Conservation (phyloP, 2,329 filamentous ascomycete species). For the Sarocladium strictum region DNA sequence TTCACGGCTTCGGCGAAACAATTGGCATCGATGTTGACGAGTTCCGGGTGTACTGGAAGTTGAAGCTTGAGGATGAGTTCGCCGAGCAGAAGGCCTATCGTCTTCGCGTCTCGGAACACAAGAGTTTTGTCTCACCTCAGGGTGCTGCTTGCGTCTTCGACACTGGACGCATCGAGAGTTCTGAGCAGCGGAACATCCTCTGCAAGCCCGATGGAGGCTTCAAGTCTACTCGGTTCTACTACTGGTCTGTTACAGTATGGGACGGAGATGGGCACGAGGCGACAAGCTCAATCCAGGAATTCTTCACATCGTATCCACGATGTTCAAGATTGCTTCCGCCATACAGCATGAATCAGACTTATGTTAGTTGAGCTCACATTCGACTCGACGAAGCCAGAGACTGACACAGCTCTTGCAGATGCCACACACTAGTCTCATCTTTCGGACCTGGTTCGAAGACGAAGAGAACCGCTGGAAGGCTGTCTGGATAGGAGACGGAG, state of each 20-base stretch:
- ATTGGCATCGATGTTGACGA: constrained; percentile 32
- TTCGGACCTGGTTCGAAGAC: constrained; percentile 35
- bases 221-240: constrained; percentile 26
- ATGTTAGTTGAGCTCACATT: constrained; percentile 16
- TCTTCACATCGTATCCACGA: constrained; percentile 33
- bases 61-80: constrained; percentile 23
- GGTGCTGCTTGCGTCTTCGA: constrained; percentile 11
- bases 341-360: constrained; percentile 35
- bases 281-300: constrained; percentile 23
- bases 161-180: constrained; percentile 15
- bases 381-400: background rate
- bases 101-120: background rate
- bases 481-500: constrained; percentile 32
- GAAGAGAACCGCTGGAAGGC: constrained; percentile 32
- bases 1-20: constrained; percentile 31
- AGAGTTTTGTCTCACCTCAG: background rate
- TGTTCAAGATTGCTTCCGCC: constrained; percentile 27
- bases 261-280: constrained; percentile 23
- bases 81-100: constrained; percentile 25
- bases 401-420: constrained; percentile 18
- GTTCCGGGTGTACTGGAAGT: constrained; percentile 28
- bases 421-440: constrained; percentile 34
- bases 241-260: constrained; percentile 31
- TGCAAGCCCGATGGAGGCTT: constrained; percentile 25
- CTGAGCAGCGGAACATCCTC: constrained; percentile 17